Evolutionary conservation across 306 rosid species (phyloP), one percentile per base, ranked within the genome.

Genomic region (Elaeagnus macrophylla): DNA sequence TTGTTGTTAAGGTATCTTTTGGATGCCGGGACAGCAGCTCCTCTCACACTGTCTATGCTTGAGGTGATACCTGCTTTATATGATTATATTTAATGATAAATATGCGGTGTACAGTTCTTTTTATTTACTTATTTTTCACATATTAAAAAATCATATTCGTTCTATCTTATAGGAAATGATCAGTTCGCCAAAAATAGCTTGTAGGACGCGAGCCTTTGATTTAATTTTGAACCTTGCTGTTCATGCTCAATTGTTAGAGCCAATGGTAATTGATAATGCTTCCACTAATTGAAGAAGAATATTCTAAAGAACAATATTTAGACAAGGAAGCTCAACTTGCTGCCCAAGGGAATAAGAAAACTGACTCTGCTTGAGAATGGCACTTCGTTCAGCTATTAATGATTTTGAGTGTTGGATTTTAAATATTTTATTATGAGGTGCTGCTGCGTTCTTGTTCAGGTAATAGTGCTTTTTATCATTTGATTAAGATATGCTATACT

Each of bases 401-500:
- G 72, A 72, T 64, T 88, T 93, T 62, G 94, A 77, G 69, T 73
- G 88, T 39, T 93, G 99, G 99, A 93, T 93, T 77, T 75, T 87
- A 47, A 81, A 77, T 71, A 87, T 87, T 80, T 83, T 93, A 74
- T n/a, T 79, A 73, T 64, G 96, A 88, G 80, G 84, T 77, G 53
- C 79, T 88, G 56, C 95, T 93, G 37, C 94, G n/a, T 84, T 73
- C 99, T 93, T 72, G 95, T 93, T 69, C 99, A 93, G 95, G 99
- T 93, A 86, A 55, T 46, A 39, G 20, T 70, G 47, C 25, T 63
- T 10, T 57, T 38, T 64, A 19, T 54, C n/a, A n/a, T 70, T 51
- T 48, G 14, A 14, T 50, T 12, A 20, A 17, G 16, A 9, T 60
- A 37, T 40, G 37, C 15, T 25, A 59, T 12, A n/a, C 42, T 38